Conservation (phyloP, 305 asterid species). For the Lippia alba region DNA sequence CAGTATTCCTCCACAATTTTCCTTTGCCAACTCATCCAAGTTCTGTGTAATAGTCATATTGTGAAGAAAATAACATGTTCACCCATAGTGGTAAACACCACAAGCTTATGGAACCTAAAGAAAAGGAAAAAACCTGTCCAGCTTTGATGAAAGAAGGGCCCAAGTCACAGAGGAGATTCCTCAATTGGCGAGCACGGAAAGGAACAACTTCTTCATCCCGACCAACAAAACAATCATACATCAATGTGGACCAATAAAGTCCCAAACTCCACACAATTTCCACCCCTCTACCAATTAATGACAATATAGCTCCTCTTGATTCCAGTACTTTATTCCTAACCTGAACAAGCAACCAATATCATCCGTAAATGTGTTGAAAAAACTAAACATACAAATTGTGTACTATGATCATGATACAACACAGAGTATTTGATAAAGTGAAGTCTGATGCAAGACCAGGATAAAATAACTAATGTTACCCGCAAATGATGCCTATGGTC, state of each 20-base stretch:
- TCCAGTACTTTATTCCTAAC: slow-evolving; percentile 88
- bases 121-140: slow-evolving; percentile 74
- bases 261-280: slow-evolving; percentile 97
- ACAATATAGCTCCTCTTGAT: slow-evolving; percentile 84
- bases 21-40: slow-evolving; percentile 12
- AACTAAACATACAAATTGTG: slow-evolving; percentile 18
- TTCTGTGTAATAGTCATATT: slow-evolving; percentile 14
- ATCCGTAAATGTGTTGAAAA: background rate
- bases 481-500: background rate
- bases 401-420: slow-evolving; percentile 6
- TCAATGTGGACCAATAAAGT: slow-evolving; percentile 81
- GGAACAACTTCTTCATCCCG: slow-evolving; percentile 99
- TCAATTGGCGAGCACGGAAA: slow-evolving; percentile 93
- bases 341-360: slow-evolving; percentile 46
- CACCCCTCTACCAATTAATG: slow-evolving; percentile 86
- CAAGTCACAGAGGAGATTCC: slow-evolving; percentile 90
- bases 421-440: slow-evolving; percentile 14
- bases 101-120: slow-evolving; percentile 22
- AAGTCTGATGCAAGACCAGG: slow-evolving; percentile 13
- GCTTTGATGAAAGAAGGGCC: slow-evolving; percentile 99
- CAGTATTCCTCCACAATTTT: slow-evolving; percentile 5
- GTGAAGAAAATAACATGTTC: background rate
- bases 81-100: slow-evolving; percentile 7
- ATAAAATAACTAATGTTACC: background rate
- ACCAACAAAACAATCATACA: slow-evolving; percentile 82